Conservation (phyloP, 257 asterid genomes). For the Voacanga thouarsii region DNA sequence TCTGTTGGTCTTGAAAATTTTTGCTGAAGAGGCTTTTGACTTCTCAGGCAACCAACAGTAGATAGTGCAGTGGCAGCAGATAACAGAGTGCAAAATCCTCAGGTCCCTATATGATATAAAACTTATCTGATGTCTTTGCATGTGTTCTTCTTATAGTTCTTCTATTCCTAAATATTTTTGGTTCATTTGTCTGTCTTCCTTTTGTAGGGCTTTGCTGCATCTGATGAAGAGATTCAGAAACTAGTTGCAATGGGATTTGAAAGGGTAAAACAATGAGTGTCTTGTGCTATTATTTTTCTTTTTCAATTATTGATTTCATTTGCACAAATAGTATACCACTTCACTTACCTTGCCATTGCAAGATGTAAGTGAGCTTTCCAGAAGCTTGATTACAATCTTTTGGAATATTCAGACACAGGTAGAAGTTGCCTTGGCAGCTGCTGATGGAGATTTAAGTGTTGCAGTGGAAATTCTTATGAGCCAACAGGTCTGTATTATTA, state of each 20-base stretch:
- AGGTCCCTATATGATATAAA: slow-evolving; percentile 40
- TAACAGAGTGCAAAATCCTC: slow-evolving; percentile 40
- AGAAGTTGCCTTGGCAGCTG: slow-evolving; percentile 92
- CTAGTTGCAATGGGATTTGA: slow-evolving; percentile 98
- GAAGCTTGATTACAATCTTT: background rate
- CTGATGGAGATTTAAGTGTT: slow-evolving; percentile 79
- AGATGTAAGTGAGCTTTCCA: background rate
- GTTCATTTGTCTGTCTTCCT: slow-evolving; percentile 20
- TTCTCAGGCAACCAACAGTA: slow-evolving; percentile 29
- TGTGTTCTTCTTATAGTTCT: slow-evolving; percentile 1
- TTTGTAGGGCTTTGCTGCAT: slow-evolving; percentile 46
- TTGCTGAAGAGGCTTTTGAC: slow-evolving; percentile 4
- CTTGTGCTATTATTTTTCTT: background rate
- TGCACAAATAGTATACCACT: background rate
- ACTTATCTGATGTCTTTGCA: background rate
- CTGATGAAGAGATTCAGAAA: slow-evolving; percentile 71
- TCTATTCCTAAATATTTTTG: slow-evolving; percentile 3
- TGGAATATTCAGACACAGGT: slow-evolving; percentile 71
- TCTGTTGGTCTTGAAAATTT: background rate
- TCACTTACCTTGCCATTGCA: background rate
- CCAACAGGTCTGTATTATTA: slow-evolving; percentile 62
- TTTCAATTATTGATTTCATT: background rate
- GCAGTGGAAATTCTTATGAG: slow-evolving; percentile 95
- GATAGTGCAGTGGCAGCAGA: slow-evolving; percentile 36
- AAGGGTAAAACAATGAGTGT: slow-evolving; percentile 41